Conservation (phyloP, 352 stramenopile species). For the Phytopythium cucurbitacearum region DNA sequence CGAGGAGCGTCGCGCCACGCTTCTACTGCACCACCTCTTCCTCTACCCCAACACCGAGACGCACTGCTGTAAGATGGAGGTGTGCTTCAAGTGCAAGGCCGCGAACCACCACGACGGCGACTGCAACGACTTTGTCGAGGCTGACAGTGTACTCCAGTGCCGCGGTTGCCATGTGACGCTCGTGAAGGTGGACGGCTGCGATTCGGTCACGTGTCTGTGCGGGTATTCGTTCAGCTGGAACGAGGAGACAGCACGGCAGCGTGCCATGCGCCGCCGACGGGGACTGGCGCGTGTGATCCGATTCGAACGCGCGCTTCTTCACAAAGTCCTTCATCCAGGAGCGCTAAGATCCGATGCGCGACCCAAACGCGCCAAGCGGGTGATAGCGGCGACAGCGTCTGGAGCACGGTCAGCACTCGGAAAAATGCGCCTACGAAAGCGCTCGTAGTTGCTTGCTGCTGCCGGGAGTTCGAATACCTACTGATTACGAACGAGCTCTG, state of each 20-base stretch:
- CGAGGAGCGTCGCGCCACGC: constrained; percentile 47
- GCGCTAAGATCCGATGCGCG: too few species aligned
- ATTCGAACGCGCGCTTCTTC: too few species aligned
- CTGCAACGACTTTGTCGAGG: constrained; percentile 52
- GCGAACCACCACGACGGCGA: constrained; percentile 35
- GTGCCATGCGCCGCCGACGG: constrained; percentile 35
- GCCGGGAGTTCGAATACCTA: too few species aligned
- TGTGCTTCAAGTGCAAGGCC: constrained; percentile 70
- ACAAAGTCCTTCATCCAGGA: too few species aligned
- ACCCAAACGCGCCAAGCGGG: too few species aligned
- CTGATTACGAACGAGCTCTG: too few species aligned
- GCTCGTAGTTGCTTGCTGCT: too few species aligned
- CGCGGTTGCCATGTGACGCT: constrained; percentile 49
- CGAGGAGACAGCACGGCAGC: constrained; percentile 39
- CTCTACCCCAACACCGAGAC: constrained; percentile 42
- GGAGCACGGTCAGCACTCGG: too few species aligned
- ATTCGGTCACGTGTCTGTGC: constrained; percentile 47
- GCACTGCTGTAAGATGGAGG: constrained; percentile 28
- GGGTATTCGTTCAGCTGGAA: constrained; percentile 51
- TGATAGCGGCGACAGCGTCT: too few species aligned
- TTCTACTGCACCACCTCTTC: constrained; percentile 43
- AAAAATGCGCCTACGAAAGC: too few species aligned
- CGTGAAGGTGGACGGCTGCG: constrained; percentile 62
- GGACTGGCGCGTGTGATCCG: constrained; percentile 9
- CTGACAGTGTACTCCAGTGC: constrained; percentile 48